These are phyloP conservation scores for Actinomortierella ambigua DNA, from an alignment of 371 early-diverging fungal genomes.

Conservation along the genomic window DNA sequence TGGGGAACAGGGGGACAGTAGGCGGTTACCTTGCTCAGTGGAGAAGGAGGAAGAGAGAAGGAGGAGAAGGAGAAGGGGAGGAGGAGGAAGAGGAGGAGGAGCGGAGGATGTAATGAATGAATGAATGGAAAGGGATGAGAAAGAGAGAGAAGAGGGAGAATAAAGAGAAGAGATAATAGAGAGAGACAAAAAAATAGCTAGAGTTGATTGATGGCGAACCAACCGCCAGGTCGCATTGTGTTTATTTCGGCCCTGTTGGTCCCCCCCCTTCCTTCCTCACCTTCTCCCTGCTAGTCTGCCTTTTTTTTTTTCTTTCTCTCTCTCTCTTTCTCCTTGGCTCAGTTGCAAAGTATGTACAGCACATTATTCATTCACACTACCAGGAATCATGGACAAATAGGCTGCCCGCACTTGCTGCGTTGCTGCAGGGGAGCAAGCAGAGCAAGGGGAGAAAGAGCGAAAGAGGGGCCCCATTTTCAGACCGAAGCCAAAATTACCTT, in stretches of 20 bases:
- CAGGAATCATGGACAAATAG: no score
- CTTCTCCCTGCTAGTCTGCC: not conserved
- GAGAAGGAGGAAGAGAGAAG: no score
- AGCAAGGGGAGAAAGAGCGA: no score
- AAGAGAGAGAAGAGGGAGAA: not conserved
- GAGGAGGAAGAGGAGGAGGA: not conserved
- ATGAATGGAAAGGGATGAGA: not conserved
- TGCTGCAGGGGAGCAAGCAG: no score
- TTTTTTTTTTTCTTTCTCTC: not conserved
- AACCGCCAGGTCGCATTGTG: not conserved
- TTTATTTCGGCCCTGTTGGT: not conserved
- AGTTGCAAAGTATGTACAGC: not conserved
- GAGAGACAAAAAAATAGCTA: slow-evolving; percentile 6
- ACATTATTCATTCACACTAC: no score
- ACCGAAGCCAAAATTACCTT: no score
- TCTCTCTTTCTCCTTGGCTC: not conserved
- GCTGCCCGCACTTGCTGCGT: no score
- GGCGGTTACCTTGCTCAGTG: no score
- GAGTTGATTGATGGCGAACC: not conserved
- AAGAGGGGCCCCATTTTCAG: no score
- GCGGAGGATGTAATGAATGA: not conserved
- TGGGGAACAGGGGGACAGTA: no score
- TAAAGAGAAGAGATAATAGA: not conserved
- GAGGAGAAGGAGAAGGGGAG: no score
- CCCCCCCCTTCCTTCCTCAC: no score